Base-by-base conservation (phyloP, 768 basidiomycete species). In the Xerocomellus intermedius region DNA sequence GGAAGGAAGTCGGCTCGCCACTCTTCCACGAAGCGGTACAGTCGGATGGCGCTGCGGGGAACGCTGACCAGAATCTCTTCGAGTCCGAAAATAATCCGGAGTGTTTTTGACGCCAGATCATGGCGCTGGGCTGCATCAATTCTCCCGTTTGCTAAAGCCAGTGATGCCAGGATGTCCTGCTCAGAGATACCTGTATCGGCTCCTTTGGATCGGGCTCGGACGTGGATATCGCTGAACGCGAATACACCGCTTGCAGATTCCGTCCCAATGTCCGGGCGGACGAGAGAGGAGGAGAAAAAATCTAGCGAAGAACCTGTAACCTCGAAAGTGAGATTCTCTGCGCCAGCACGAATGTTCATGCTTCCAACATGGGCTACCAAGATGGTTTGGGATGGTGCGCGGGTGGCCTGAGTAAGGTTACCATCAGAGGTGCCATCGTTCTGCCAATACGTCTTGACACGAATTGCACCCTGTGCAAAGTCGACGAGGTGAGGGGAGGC, bases 1-100 rank as follows among this genome's bases (percentile, higher is more conserved):
- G 91, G 86, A 30, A 93, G 75, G 62, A 87, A 92, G 61, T 91
- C 87, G 5, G 81, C 81, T 62, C 83, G 77, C 93, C 93, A 94
- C 63, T 91, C 87, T 62, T 91, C 87, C 24, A 87, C 68, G 63
- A 92, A 93, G 36, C 79, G 82, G 68, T 90, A 90, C 5, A 91
- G 75, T 16, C 86, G 83, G 30, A 94, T 76, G 28, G 87, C 91
- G 60, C 91, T 94, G 24, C 91, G 86, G 4, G 91, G 91, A 22
- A 94, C 83, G 51, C 79, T 79, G 42, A 89, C 64, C 28, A 77
- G 74, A 24, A 87, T 62, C 22, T 73, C 74, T 12, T 74, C 74
- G 5, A 85, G 60, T 3, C 73, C 71, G 43, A 82, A 74, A 4
- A 78, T 72, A 14, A 81, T 61, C 13, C 80, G 80, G 17, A 73